Base-by-base conservation (phyloP, 306 rosid species). In the Crotalaria pallida region DNA sequence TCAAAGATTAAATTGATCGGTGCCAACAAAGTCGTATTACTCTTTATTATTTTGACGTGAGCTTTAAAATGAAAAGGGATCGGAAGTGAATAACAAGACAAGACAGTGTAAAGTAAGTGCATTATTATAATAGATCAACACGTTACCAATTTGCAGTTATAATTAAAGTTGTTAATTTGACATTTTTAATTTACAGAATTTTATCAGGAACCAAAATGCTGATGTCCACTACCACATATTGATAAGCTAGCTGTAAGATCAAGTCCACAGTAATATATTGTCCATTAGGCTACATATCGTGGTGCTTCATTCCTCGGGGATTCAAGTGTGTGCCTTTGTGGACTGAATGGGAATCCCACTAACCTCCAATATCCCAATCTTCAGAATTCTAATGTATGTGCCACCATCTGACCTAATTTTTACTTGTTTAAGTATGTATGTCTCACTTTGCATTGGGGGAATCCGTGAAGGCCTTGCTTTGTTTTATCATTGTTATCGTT, bases 291-390 rank as follows among this genome's bases (percentile, higher is more conserved):
- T 69, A 78, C 83, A 74, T 78, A 61, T 18, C 65, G n/a, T 59
- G 77, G 81, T 78, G 83, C 59, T 76, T 69, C 63, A 61, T 47
- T 77, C 11, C 78, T 10, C 6, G 9, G 33, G 40, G 18, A 56
- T 62, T 17, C 23, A 31, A 62, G 61, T n/a, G 65, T 38, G 72
- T 65, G 53, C 23, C 31, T 18, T 23, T 74, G 73, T 82, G 86
- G 79, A 48, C 86, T 70, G 70, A 78, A 83, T 78, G 62, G 22
- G 86, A 79, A 58, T 78, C 70, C 83, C 83, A 82, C 51, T 79
- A 73, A 73, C 19, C 36, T 49, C 82, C 82, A 72, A 79, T 72
- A 72, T 72, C 61, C 18, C 74, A 72, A 58, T 65, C 74, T 65
- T 36, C 8, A 4, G 27, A 72, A 72, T 48, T 65, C 9, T 26